Evolutionary conservation across 2,329 filamentous ascomycete genomes (phyloP), one percentile per base, ranked within the genome.

Genomic region (Pseudomassariella vexata): DNA sequence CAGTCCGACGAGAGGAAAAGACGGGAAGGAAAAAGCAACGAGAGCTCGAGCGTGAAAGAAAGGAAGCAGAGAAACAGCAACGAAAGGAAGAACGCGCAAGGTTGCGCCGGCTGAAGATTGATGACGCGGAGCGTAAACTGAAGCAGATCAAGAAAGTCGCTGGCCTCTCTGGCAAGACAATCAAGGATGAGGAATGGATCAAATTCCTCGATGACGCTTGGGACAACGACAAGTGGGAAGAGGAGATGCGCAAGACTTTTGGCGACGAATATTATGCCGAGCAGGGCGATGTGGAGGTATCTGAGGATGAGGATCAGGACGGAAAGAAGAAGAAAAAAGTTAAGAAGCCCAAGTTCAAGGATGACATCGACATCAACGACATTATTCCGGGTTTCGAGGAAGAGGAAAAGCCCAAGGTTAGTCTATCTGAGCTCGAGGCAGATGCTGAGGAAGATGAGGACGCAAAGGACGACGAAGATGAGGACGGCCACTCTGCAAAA

Each of bases 291-390:
- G 82, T 79, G 44, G 85, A 82, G 38, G 73, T 66, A 3, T 72
- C 74, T 11, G 63, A 49, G 18, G 42, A 69, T n/a, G 75, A 70
- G 6, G 62, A 56, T n/a, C 68, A 62, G 29, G 73, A 63, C 24
- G 60, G 62, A 12, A 44, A 59, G 32, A 79, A 76, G 55, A 79
- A 75, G 44, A 80, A 72, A 51, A 70, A 70, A 42, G 62, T 73
- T 8, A 87, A 85, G 69, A 94, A 94, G 63, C 87, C 86, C 8
- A 85, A 79, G 41, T 98, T 90, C 83, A 86, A 95, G 48, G 88
- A 96, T 50, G 92, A 98, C 54, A 95, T 98, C 48, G 89, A 96
- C 53, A 96, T 98, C 63, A 87, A 84, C 39, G 90, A 95, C 56
- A 71, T 95, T 30, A 66, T 95, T 18, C 88, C 87, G 2, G 86